These are phyloP conservation scores for Sphaerulina populicola DNA, from an alignment of 2,329 filamentous ascomycete species.

Conservation along the genomic window DNA sequence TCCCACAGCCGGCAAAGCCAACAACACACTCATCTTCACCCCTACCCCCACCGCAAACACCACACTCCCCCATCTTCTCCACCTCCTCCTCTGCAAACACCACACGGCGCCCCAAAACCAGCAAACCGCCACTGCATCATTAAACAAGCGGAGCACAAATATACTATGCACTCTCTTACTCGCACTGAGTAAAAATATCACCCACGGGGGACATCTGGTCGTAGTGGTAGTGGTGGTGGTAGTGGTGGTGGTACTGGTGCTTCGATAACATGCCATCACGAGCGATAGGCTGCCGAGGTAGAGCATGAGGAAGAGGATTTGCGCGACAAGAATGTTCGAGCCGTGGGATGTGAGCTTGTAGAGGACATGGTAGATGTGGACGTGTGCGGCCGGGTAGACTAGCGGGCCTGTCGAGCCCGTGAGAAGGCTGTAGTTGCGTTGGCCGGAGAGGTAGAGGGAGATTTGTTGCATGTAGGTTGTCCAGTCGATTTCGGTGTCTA, in stretches of 20 bases:
- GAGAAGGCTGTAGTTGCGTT: constrained; percentile 80
- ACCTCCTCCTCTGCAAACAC: constrained; percentile 64
- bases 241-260: too few species aligned
- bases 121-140: constrained; percentile 81
- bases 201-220: constrained; percentile 71
- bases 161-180: constrained; percentile 93
- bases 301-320: constrained; percentile 69
- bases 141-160: constrained; percentile 87
- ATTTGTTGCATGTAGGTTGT: constrained; percentile 94
- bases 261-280: constrained; percentile 73
- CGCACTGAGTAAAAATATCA: constrained; percentile 74
- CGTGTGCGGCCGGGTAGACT: constrained; percentile 89
- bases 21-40: constrained; percentile 89
- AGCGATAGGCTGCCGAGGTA: constrained; percentile 69
- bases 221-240: constrained; percentile 25
- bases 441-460: constrained; percentile 66
- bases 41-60: constrained; percentile 72
- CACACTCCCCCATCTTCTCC: constrained; percentile 63
- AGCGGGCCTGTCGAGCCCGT: constrained; percentile 83
- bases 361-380: constrained; percentile 77
- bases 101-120: constrained; percentile 78
- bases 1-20: constrained; percentile 73
- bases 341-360: constrained; percentile 72
- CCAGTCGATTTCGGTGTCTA: constrained; percentile 98
- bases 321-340: constrained; percentile 66